Base-by-base conservation (phyloP, 352 stramenopile species). In the Phytophthora citrophthora region DNA sequence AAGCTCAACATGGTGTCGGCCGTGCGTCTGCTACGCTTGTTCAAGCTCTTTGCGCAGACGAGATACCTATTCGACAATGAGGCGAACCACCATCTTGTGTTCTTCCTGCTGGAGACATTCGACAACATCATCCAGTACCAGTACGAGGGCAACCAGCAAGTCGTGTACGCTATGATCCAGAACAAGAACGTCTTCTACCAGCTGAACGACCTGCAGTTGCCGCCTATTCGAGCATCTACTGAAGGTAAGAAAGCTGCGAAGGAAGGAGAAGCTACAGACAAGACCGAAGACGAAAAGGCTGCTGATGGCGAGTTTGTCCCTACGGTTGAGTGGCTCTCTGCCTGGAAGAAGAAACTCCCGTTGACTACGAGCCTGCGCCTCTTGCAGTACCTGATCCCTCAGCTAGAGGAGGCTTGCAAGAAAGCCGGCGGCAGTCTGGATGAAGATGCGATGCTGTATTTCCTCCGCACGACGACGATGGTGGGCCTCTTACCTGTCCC, bases 51-150 rank as follows among this genome's bases (percentile, higher is more conserved):
- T 62, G 93, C 93, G 2, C 96, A 97, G 65, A 94, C 94, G 5
- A 68, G 90, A 32, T 96, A 93, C 57, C 74, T 99, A 9, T 99
- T 99, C 61, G 90, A 96, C 60, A 95, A 96, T 49, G 96, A 99
- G 58, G 95, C 94, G 15, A 98, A 98, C 57, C 91, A 99, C 70
- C 83, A 94, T 45, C 90, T 99, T 54, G 86, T 99, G 23, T 97
- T 97, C 24, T 94, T 99, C 39, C 64, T 99, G 41, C 81, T 99
- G 29, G 97, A 99, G 76, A 95, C 98, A 5, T 99, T 99, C 70
- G 98, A 99, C 80, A 99, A 99, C 77, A 97, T 99, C 49, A 98
- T 99, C 66, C 97, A 99, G 85, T 99, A 99, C 65, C 97, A 99
- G 76, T 94, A 93, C 67, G 79, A 90, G 45, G 97, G 97, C 50